phyloP scores from a whole-genome alignment of 2,329 filamentous ascomycete genomes.

The Incumbomyces delicatus region DNA sequence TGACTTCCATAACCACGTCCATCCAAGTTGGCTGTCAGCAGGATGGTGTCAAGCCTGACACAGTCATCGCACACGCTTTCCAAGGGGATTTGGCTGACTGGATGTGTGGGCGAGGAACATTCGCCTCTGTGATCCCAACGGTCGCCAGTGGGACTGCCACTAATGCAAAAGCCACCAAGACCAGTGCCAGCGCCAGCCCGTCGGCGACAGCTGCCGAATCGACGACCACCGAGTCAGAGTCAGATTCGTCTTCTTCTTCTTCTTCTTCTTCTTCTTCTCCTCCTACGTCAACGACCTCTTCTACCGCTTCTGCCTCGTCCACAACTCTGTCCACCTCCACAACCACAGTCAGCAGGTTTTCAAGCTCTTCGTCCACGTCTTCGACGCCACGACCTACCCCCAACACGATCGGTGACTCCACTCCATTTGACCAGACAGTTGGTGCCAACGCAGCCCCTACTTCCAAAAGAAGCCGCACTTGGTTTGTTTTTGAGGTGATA shows the following conservation, averaged over 20 bases:
- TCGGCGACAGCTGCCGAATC: not conserved
- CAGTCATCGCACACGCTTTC: conserved; percentile 7
- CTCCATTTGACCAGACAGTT: conserved; percentile 7
- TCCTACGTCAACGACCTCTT: not conserved
- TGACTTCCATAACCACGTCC: not conserved
- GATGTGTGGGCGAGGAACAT: conserved; percentile 3
- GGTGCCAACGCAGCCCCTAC: not conserved
- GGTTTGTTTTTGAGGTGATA: not conserved
- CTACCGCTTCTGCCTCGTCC: not conserved
- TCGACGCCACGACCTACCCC: not conserved
- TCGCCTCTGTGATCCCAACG: not conserved
- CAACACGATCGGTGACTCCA: conserved; percentile 1
- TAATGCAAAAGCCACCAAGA: conserved; percentile 1
- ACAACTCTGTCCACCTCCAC: not conserved
- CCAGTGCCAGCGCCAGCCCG: not conserved
- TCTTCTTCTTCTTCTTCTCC: not conserved
- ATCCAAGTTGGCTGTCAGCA: conserved; percentile 2
- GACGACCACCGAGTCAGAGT: not conserved
- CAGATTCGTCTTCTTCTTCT: not conserved
- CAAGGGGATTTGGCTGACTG: conserved; percentile 6
- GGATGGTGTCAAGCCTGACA: conserved; percentile 1
- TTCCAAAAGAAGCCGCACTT: not conserved
- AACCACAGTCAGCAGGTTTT: not conserved
- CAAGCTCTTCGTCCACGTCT: not conserved
- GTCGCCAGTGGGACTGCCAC: conserved; percentile 3